Percentiles rank a stretch among this genome's conserved stretches.
phyloP scores from a whole-genome alignment of 345 rosid genomes.

The Heritiera fomes region DNA sequence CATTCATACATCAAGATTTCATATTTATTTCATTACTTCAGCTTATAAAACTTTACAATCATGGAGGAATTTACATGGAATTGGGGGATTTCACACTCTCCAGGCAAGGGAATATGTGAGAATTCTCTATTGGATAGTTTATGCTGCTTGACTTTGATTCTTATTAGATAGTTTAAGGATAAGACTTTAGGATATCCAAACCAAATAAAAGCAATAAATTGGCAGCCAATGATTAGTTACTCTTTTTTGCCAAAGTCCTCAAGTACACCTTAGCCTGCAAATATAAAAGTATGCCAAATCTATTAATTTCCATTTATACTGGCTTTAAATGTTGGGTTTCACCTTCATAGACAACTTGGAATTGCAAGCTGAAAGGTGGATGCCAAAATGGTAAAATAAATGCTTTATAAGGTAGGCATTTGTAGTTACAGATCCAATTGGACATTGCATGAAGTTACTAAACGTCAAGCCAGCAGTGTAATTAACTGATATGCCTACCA shows the following conservation, averaged over 20 bases:
- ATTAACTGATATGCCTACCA: constrained; percentile 7
- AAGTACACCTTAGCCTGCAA: background rate
- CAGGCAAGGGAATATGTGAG: background rate
- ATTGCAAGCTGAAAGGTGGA: background rate
- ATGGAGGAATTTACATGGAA: too few species aligned
- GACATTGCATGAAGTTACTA: background rate
- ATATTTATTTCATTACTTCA: too few species aligned
- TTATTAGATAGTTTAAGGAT: background rate
- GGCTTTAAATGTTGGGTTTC: background rate
- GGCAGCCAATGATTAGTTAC: background rate
- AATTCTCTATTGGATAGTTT: background rate
- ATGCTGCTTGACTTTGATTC: constrained; percentile 5
- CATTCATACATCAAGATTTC: too few species aligned
- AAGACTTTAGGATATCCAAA: background rate
- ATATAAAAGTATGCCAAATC: background rate
- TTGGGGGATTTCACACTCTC: too few species aligned
- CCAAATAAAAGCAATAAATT: background rate
- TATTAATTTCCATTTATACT: too few species aligned
- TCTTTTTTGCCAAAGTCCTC: background rate
- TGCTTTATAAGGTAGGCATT: background rate
- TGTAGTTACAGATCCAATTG: background rate
- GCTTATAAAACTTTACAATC: too few species aligned
- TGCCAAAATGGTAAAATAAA: background rate
- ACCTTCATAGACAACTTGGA: constrained; percentile 3
- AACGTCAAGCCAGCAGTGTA: background rate